Evolutionary conservation across 805 yeast species (phyloP), one percentile per base, ranked within the genome.

Genomic region (Wickerhamomyces subpelliculosus): DNA sequence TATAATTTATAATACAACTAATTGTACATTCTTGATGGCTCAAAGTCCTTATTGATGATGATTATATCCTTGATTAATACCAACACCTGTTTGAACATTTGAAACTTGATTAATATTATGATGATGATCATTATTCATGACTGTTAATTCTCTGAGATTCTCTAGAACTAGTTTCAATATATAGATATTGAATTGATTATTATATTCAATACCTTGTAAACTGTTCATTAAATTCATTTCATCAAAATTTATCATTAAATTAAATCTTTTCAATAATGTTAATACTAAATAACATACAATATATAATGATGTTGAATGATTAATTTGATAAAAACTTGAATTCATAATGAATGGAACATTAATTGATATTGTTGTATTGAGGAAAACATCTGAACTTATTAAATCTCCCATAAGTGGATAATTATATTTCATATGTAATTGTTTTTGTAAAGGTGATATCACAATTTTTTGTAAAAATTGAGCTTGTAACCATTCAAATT

Each of bases 111-210:
- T n/a, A n/a, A 27, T 29, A 4, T 29, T 18, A 11, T 18, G 8
- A 29, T 16, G 16, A 16, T 11, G 19, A 16, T 27, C 19, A 16
- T 27, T 16, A 8, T 8, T 22, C 24, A 8, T 22, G 7, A 8
- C 33, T 26, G 27, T 26, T n/a, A 13, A 14, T 8, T 23, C n/a
- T 4, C 14, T 24, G 22, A 40, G 17, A 29, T 24, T 32, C 18
- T 40, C 47, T 27, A 45, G 19, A 4, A 45, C 20, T n/a, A 45
- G 10, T 32, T 45, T 53, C 31, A 53, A 32, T 11, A 50, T 5
- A 35, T 47, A 49, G 3, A 53, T 26, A 21, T 53, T 48, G 34
- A 50, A 51, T 39, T 41, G 46, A 1, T 49, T 33, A 36, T 52
- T 53, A 23, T 46, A 48, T 28, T 46, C 47, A 4, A 53, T 48